Percentiles rank a stretch among this genome's conserved stretches.
Evolutionary conservation across 2,329 filamentous ascomycete genomes (phyloP).

Genomic region (Alternaria incomplexa): DNA sequence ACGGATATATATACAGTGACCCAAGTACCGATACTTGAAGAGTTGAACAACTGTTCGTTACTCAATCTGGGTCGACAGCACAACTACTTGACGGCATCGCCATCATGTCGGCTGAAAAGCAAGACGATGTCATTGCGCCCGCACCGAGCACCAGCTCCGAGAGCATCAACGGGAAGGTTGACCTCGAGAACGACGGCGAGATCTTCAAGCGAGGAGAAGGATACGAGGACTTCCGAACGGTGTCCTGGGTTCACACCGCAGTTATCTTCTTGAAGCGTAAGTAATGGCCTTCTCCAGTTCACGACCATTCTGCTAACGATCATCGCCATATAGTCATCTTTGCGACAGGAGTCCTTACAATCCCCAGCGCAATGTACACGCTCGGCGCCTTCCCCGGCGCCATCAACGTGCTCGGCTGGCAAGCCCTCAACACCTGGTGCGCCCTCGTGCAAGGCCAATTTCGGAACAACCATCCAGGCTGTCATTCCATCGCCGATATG

Average conservation of each 20-base stretch:
- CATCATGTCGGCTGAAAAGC: conserved; percentile 36
- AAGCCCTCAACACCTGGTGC: conserved; percentile 57
- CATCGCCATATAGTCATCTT: conserved; percentile 48
- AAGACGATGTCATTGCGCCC: conserved; percentile 30
- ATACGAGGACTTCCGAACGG: conserved; percentile 60
- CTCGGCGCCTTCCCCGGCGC: conserved; percentile 57
- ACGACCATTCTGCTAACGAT: neutral
- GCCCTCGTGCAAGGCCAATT: conserved; percentile 60
- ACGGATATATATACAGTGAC: conserved; percentile 10
- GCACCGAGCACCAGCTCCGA: conserved; percentile 24
- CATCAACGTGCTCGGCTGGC: conserved; percentile 57
- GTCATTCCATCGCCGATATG: conserved; percentile 65
- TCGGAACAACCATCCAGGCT: conserved; percentile 57
- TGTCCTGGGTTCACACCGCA: conserved; percentile 59
- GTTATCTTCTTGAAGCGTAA: conserved; percentile 60
- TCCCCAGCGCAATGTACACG: conserved; percentile 57
- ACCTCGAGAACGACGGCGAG: conserved; percentile 50
- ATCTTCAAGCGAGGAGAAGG: conserved; percentile 58
- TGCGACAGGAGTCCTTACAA: conserved; percentile 57
- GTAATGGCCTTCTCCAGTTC: neutral
- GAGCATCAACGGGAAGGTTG: conserved; percentile 31
- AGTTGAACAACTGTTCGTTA: neutral
- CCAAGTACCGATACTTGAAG: neutral
- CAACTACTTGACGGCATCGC: neutral
- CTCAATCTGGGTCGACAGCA: neutral